Evolutionary conservation across 1,284 basidiomycete species (phyloP).

Genomic region (Schizophyllum amplum): DNA sequence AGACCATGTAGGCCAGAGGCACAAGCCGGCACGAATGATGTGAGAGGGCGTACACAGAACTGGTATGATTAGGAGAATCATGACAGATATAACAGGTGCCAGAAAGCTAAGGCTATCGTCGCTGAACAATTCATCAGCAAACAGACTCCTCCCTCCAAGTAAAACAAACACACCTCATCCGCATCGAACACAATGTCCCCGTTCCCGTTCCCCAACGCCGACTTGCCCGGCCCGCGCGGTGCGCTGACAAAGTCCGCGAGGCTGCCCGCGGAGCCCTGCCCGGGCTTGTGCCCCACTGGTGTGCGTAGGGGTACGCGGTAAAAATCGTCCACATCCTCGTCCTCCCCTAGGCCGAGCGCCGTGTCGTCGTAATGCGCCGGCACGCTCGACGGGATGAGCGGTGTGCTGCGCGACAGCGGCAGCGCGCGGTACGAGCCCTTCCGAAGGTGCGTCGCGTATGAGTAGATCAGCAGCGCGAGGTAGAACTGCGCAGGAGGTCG

Average conservation of each 20-base stretch:
- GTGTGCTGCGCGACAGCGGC: constrained; percentile 46
- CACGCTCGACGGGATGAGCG: constrained; percentile 17
- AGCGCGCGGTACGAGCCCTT: constrained; percentile 86
- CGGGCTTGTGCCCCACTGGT: constrained; percentile 13
- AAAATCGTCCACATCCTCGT: constrained; percentile 53
- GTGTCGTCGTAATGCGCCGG: constrained; percentile 30
- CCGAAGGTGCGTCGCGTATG: constrained; percentile 89
- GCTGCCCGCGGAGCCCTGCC: constrained; percentile 30
- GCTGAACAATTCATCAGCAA: neutral
- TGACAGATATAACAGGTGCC: neutral
- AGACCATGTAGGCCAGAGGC: too few relatives aligned
- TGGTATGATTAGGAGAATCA: neutral
- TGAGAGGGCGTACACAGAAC: neutral
- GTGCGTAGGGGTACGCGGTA: constrained; percentile 53
- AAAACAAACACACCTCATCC: neutral
- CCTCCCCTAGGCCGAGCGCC: constrained; percentile 39
- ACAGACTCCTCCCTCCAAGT: too few relatives aligned
- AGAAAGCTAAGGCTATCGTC: neutral
- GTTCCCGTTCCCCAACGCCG: constrained; percentile 2
- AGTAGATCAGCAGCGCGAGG: constrained; percentile 87
- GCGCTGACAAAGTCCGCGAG: constrained; percentile 52
- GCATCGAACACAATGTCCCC: constrained; percentile 1
- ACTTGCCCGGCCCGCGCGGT: neutral
- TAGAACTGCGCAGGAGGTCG: constrained; percentile 60
- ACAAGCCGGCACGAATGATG: too few relatives aligned